Evolutionary conservation across 495 filamentous ascomycete species (phyloP), one percentile per base, ranked within the genome.

Genomic region (Penicillium verhagenii): DNA sequence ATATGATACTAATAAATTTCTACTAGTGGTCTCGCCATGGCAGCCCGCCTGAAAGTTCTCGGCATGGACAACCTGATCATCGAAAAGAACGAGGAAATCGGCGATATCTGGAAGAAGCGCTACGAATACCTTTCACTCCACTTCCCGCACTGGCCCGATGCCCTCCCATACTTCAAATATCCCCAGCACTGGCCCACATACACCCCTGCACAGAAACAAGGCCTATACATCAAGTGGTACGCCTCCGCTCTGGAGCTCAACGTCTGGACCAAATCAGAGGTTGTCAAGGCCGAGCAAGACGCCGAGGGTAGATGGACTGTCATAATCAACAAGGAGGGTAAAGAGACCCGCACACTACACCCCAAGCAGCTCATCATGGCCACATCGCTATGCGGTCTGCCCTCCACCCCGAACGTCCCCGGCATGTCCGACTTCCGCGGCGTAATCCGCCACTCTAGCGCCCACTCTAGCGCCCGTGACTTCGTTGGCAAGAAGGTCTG

Each of bases 171-270:
- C 60, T 53, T 89, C 5, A 68, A 73, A 1, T 89, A 87, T 50
- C 86, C 86, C 9, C 64, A 76, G 0, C 70, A 70, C 45, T 89
- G 86, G 85, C 64, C 64, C 16, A 61, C 82, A 16, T 86, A 83
- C 57, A 86, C 84, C 6, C 87, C 87, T 0, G 88, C 87, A 58
- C 83, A 89, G 60, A 89, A 89, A 63, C 72, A 88, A 1, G 87
- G 78, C 14, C 77, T 85, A 25, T 90, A 84, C 75, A 79, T 90
- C 58, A 80, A 88, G 31, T 72, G 74, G 16, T 90, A 90, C 60
- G 85, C 82, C 42, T 78, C 77, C 14, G 61, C 77, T 35, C 71
- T 89, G 21, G 87, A 90, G 60, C 78, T 90, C 19, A 86, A 89
- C 57, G 72, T 87, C 37, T 90, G 87, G 87, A 84, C 74, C 25